A percentile compares a stretch with the other conserved stretches of the same genome.
Evolutionary conservation across 257 asterid species (phyloP).

Genomic region (Sherardia arvensis): DNA sequence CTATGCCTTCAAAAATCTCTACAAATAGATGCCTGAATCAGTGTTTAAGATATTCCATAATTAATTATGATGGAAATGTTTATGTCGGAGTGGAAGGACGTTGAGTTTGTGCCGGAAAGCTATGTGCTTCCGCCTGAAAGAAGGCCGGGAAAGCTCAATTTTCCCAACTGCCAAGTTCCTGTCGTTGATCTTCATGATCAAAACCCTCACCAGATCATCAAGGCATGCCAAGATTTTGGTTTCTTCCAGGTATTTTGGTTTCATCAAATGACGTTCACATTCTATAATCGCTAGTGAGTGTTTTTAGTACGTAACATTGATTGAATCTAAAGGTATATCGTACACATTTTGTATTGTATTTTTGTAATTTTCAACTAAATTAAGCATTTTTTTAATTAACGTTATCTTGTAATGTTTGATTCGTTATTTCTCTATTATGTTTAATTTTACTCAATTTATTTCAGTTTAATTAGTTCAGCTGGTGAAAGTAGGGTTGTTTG

Average conservation of each 20-base stretch:
- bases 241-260: slow-evolving; percentile 59
- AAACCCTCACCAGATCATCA: slow-evolving; percentile 17
- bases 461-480: too few species aligned
- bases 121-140: slow-evolving; percentile 37
- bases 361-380: too few species aligned
- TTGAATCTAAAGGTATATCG: too few species aligned
- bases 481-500: too few species aligned
- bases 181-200: slow-evolving; percentile 36
- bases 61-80: slow-evolving; percentile 25
- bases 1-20: neutral
- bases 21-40: neutral
- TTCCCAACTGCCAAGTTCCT: slow-evolving; percentile 32
- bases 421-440: too few species aligned
- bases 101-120: slow-evolving; percentile 33
- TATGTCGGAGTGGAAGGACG: slow-evolving; percentile 38
- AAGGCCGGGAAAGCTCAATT: slow-evolving; percentile 39
- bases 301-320: too few species aligned
- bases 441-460: too few species aligned
- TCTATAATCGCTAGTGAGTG: too few species aligned
- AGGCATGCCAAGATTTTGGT: slow-evolving; percentile 48
- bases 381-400: too few species aligned
- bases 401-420: too few species aligned
- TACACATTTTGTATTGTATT: too few species aligned
- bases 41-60: neutral
- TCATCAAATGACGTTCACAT: too few species aligned